Evolutionary conservation across 2,329 filamentous ascomycete species (phyloP), one percentile per base, ranked within the genome.

Genomic region (Fusarium begoniae): DNA sequence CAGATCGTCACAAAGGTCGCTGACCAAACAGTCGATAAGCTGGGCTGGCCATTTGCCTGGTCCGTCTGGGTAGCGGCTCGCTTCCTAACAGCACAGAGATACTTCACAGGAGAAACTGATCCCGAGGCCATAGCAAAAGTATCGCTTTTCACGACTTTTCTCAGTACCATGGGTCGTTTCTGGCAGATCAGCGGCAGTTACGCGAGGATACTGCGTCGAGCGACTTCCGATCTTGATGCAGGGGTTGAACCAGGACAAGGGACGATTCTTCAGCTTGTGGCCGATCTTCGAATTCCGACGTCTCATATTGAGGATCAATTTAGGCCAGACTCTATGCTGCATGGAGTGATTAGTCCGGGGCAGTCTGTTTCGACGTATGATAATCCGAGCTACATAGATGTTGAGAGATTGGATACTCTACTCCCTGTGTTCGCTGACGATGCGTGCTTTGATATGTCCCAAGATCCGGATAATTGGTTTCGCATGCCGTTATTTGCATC

Each of bases 41-140:
- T 62, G 3, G 58, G 58, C n/a, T 62, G 59, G 59, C 38, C 50
- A 4, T 37, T 62, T 9, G 59, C 59, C 3, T 62, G 50, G 59
- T 62, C 59, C 0, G 20, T 57, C 15, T 62, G 38, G 59, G 50
- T 57, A 8, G 38, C 50, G 1, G 59, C 59, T 37, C 59, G 59
- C 6, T 62, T 62, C 24, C 9, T 62, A 0, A 28, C 15, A 5
- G 30, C 30, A 1, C 28, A 10, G 1, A 30, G 15, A 3, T 28
- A 24, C 14, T 26, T 17, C 17, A n/a, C 37, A 12, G 28, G 37
- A 2, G 8, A 8, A 6, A n/a, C 4, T 3, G 5, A 43, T 11
- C 2, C n/a, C 13, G 48, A 28, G 22, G 0, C 3, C 11, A 22
- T 8, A 3, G 20, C 22, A 13, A 24, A 13, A 1, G 5, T 18